Percentiles rank a stretch among this genome's conserved stretches.
These are phyloP conservation scores for Fusarium buxicola DNA, from an alignment of 2,329 filamentous ascomycete species.

Conservation along the genomic window DNA sequence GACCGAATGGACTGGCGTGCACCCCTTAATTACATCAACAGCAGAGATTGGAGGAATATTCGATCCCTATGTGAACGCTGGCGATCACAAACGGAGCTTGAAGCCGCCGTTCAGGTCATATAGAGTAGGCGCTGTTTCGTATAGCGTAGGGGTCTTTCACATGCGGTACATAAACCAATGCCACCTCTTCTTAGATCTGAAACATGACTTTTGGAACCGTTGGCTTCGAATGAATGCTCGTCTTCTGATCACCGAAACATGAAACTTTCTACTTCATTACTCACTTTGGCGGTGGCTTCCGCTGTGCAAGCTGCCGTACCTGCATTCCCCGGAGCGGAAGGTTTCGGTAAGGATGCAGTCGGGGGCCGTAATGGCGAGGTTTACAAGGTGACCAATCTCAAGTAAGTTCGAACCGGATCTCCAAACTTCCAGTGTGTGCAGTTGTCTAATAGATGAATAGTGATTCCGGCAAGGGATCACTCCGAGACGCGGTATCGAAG, in stretches of 20 bases:
- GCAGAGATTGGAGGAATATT: conserved; percentile 7
- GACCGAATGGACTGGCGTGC: neutral
- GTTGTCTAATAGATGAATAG: conserved; percentile 5
- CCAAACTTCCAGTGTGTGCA: neutral
- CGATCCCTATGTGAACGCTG: neutral
- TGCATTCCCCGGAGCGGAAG: conserved; percentile 54
- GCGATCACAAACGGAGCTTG: neutral
- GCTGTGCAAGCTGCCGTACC: conserved; percentile 33
- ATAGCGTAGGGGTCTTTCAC: neutral
- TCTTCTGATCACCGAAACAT: neutral
- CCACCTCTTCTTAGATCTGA: neutral
- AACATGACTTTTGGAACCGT: neutral
- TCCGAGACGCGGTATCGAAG: conserved; percentile 54
- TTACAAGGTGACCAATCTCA: conserved; percentile 52
- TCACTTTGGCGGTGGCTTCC: conserved; percentile 6
- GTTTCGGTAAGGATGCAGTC: conserved; percentile 43
- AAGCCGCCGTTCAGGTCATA: neutral
- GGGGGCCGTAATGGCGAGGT: conserved; percentile 52
- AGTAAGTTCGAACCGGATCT: conserved; percentile 33
- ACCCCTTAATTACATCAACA: conserved; percentile 1
- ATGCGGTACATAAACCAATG: conserved; percentile 15
- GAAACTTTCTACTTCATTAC: conserved; percentile 1
- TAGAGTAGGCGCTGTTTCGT: neutral
- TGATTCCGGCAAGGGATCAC: conserved; percentile 53
- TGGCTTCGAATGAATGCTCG: neutral